Conservation (phyloP, 441 rosid species). For the Iberis amara region DNA sequence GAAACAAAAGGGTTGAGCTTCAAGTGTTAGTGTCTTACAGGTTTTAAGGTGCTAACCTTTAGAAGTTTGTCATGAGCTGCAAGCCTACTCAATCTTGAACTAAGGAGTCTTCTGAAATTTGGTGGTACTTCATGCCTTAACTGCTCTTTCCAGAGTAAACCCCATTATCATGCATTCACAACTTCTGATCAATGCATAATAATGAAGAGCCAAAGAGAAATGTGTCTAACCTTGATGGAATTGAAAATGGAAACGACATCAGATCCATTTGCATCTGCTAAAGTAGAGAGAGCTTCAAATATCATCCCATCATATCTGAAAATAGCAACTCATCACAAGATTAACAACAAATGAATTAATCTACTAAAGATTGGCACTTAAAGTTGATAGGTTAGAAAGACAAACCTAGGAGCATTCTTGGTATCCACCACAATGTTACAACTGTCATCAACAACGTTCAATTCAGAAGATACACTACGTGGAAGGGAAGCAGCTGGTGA, state of each 20-base stretch:
- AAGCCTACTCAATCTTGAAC: constrained; percentile 71
- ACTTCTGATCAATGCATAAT: background rate
- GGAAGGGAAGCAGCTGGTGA: constrained; percentile 29
- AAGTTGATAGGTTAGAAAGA: background rate
- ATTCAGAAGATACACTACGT: constrained; percentile 35
- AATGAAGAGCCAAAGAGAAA: constrained; percentile 16
- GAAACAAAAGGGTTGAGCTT: background rate
- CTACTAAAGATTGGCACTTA: background rate
- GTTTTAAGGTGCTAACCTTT: constrained; percentile 41
- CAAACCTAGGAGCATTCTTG: constrained; percentile 50
- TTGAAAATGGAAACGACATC: constrained; percentile 48
- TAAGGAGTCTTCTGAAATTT: constrained; percentile 61
- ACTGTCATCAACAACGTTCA: constrained; percentile 33
- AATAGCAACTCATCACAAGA: background rate
- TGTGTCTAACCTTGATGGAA: constrained; percentile 53
- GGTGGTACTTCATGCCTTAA: constrained; percentile 50
- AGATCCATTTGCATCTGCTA: constrained; percentile 52
- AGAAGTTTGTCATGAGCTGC: constrained; percentile 61
- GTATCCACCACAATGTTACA: constrained; percentile 32
- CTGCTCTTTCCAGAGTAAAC: constrained; percentile 40
- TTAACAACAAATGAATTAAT: background rate
- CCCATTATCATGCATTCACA: constrained; percentile 8
- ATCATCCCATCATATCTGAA: constrained; percentile 58
- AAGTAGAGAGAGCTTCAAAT: constrained; percentile 60
- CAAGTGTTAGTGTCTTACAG: constrained; percentile 19